Evolutionary conservation across 331 rosid species (phyloP).

Genomic region (Erythrophleum ivorense): DNA sequence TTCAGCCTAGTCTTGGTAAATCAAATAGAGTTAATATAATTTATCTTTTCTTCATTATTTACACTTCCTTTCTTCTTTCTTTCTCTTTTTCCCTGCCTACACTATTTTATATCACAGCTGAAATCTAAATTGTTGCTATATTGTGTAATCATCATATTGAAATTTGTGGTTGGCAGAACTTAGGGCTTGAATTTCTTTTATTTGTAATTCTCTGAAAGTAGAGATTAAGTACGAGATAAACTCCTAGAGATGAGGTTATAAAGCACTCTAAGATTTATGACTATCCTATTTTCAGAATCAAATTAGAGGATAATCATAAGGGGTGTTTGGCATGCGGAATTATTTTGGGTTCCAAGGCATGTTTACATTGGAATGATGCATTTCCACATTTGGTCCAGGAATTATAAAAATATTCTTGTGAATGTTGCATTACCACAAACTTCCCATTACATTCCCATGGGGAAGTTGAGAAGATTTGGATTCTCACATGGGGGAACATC

Average conservation of each 20-base stretch:
- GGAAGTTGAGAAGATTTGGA: too few species aligned
- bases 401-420: background rate
- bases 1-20: constrained; percentile 15
- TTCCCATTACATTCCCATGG: too few species aligned
- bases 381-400: background rate
- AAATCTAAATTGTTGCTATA: background rate
- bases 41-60: background rate
- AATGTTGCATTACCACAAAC: too few species aligned
- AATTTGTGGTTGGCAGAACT: background rate
- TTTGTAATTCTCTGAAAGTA: background rate
- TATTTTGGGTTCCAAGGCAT: constrained; percentile 6
- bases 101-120: too few species aligned
- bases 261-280: background rate
- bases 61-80: background rate
- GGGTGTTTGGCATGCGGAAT: background rate
- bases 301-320: background rate
- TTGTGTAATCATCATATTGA: background rate
- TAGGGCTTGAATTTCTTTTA: background rate
- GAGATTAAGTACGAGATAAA: background rate
- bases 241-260: background rate
- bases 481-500: too few species aligned
- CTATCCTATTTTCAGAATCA: background rate
- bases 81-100: background rate
- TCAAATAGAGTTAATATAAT: background rate
- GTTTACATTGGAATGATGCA: background rate